phyloP scores from a whole-genome alignment of 2,329 filamentous ascomycete genomes.

The Phyllosticta citriasiana region DNA sequence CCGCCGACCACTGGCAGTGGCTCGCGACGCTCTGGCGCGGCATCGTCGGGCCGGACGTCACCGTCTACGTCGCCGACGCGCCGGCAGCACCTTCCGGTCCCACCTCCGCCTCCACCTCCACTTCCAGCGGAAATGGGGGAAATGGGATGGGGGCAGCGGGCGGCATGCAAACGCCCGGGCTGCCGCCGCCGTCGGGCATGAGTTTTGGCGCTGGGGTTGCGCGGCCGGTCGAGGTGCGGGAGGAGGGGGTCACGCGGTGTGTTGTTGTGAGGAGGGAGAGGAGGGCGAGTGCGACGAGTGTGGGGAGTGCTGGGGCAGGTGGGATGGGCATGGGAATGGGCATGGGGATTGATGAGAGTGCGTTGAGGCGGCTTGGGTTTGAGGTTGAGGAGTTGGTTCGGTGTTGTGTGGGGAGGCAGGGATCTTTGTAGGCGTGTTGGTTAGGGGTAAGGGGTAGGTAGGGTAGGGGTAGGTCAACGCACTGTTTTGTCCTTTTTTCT shows the following conservation, averaged over 20 bases:
- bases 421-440: not conserved
- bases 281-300: not conserved
- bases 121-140: no score
- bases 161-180: not conserved
- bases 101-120: not conserved
- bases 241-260: slow-evolving; percentile 29
- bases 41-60: slow-evolving; percentile 70
- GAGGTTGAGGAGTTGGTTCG: slow-evolving; percentile 76
- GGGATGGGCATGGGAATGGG: slow-evolving; percentile 19
- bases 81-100: slow-evolving; percentile 15
- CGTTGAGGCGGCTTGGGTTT: slow-evolving; percentile 67
- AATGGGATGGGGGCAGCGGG: not conserved
- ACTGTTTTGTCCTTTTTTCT: not conserved
- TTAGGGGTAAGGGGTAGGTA: not conserved
- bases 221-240: slow-evolving; percentile 34
- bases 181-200: slow-evolving; percentile 12
- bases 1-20: slow-evolving; percentile 96
- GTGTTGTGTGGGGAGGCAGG: slow-evolving; percentile 13
- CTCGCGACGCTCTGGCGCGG: slow-evolving; percentile 90
- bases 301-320: no score
- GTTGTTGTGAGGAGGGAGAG: slow-evolving; percentile 27
- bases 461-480: not conserved
- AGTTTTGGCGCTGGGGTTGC: slow-evolving; percentile 8
- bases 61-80: slow-evolving; percentile 52
- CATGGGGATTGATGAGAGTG: slow-evolving; percentile 33